phyloP scores from a whole-genome alignment of 768 basidiomycete species.

The Neoboletus brunneissimus region DNA sequence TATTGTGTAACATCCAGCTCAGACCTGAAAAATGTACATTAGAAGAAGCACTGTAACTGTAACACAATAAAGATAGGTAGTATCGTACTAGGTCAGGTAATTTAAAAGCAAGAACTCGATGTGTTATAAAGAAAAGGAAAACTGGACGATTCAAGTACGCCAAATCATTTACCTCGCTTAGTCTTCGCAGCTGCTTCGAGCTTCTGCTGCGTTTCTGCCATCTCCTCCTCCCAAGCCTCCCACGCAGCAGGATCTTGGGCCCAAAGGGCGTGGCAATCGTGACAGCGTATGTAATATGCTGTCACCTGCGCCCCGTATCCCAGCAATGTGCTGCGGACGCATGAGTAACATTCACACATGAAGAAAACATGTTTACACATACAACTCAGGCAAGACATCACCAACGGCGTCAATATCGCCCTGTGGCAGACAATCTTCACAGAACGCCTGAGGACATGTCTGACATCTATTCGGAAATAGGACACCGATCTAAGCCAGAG shows the following conservation, averaged over 20 bases:
- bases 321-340: conserved; percentile 36
- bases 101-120: not conserved
- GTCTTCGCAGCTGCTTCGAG: conserved; percentile 21
- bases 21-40: not conserved
- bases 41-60: not conserved
- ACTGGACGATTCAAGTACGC: not conserved
- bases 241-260: conserved; percentile 34
- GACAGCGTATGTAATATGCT: conserved; percentile 51
- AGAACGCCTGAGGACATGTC: conserved; percentile 57
- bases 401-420: conserved; percentile 52
- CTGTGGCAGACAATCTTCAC: conserved; percentile 57
- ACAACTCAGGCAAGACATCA: conserved; percentile 59
- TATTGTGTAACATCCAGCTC: not conserved
- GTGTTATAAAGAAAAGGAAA: not conserved
- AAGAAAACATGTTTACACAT: conserved; percentile 17
- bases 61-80: not conserved
- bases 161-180: not conserved
- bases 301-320: conserved; percentile 35
- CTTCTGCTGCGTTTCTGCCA: conserved; percentile 36
- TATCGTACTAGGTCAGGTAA: not conserved
- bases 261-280: conserved; percentile 44
- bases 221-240: conserved; percentile 45
- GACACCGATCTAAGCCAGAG: conserved; percentile 1
- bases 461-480: conserved; percentile 41
- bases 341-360: conserved; percentile 8